Evolutionary conservation across 2,329 filamentous ascomycete species (phyloP).

Genomic region (Alternaria sp.): DNA sequence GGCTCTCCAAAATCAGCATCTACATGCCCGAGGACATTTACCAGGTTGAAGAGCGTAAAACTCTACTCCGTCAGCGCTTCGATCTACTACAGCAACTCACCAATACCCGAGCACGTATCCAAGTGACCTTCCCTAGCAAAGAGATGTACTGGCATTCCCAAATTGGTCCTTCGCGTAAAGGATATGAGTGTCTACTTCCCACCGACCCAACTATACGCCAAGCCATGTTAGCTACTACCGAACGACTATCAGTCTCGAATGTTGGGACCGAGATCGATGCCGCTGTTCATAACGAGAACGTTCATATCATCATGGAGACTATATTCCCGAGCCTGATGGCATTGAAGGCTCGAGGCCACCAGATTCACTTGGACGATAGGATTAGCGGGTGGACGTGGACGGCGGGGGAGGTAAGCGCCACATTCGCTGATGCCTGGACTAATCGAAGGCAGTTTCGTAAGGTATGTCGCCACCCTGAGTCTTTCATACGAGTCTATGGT

Average conservation of each 20-base stretch:
- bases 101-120: background rate
- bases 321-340: background rate
- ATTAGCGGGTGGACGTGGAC: background rate
- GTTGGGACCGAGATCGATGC: background rate
- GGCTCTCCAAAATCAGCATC: background rate
- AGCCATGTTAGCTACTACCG: background rate
- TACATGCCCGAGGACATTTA: background rate
- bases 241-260: background rate
- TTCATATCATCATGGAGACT: background rate
- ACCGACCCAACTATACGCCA: background rate
- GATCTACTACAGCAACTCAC: background rate
- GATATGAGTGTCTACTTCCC: background rate
- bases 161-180: background rate
- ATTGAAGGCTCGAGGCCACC: background rate
- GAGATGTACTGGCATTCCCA: background rate
- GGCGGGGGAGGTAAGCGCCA: background rate
- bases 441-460: background rate
- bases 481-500: background rate
- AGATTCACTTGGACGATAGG: background rate
- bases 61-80: background rate
- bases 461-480: background rate
- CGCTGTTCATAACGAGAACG: background rate
- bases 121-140: background rate
- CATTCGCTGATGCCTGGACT: background rate
- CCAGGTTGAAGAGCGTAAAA: background rate